Base-by-base conservation (phyloP, 495 filamentous ascomycete species). In the Evernia prunastri region DNA sequence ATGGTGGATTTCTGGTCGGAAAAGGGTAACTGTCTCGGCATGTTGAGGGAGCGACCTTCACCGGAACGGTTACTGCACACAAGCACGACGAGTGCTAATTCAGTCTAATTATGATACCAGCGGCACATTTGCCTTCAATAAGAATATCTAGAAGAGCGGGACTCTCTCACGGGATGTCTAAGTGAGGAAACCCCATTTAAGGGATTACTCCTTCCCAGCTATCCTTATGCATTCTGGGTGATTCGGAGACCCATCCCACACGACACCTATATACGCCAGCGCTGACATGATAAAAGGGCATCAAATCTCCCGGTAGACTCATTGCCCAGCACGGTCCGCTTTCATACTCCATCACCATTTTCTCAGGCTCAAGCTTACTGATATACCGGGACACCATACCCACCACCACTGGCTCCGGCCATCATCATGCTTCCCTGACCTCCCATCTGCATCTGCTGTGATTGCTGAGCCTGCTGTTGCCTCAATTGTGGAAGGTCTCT, bases 401-500 rank as follows among this genome's bases (percentile, higher is more conserved):
- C 23, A 61, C 43, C 31, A 20, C 53, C 3, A 64, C 56, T 47
- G 27, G 35, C 37, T 51, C 57, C 35, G 35, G n/a, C 47, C 43
- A 40, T 56, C 54, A 59, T 36, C 60, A 66, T 66, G 39, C 45
- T 33, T 37, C 36, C 54, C 45, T 59, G 39, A 18, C 51, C 51
- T 45, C 61, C 60, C 56, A 37, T 43, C 39, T 56, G 45, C 42
- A 57, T 54, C 60, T 61, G 62, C 56, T 63, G 64, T 17, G 58
- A 31, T n/a, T 63, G 58, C 49, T 66, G 64, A 3, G 59, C 65
- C 66, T 65, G 65, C 59, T 71, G 64, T 66, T 70, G 74, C 64
- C 81, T 79, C 60, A 82, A 58, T 59, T 79, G 78, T 9, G 80
- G 75, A 43, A 88, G 72, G 72, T 88, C 87, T 65, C 82, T 76